These are phyloP conservation scores for Casuarina cunninghamiana DNA, from an alignment of 306 rosid genomes.

Conservation along the genomic window DNA sequence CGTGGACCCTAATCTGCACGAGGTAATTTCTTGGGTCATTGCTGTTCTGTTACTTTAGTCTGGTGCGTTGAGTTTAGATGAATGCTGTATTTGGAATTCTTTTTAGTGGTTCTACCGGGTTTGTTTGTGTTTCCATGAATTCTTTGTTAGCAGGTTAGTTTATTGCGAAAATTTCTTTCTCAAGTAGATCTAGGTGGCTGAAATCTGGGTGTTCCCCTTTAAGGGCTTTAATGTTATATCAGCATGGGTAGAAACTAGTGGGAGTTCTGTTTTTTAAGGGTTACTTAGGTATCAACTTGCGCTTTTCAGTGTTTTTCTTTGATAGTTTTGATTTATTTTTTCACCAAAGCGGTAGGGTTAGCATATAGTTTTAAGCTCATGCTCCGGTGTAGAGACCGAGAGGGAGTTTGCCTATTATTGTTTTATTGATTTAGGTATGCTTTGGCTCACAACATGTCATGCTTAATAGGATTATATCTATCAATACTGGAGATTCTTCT, in stretches of 20 bases:
- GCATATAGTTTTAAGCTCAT: too few species aligned
- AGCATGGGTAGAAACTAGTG: neutral
- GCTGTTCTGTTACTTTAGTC: neutral
- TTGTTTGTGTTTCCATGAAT: neutral
- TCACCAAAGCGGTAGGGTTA: neutral
- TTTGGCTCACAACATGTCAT: too few species aligned
- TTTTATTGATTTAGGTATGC: too few species aligned
- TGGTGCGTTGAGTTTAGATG: neutral
- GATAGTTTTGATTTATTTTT: neutral
- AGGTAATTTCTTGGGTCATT: slow-evolving; percentile 45
- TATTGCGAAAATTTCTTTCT: neutral
- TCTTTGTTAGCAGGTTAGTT: neutral
- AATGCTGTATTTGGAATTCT: neutral
- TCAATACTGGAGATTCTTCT: too few species aligned
- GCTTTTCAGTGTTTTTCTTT: neutral
- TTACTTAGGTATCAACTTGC: neutral
- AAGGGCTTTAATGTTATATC: neutral
- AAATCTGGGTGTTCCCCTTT: neutral
- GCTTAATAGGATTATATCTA: too few species aligned
- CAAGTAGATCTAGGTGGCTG: too few species aligned
- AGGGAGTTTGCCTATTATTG: neutral
- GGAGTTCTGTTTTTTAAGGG: neutral
- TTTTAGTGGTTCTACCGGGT: neutral
- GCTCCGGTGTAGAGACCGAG: too few species aligned
- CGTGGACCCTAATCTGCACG: slow-evolving; percentile 53